Evolutionary conservation across 1,284 basidiomycete genomes (phyloP).

Genomic region (Ganoderma leucocontextum): DNA sequence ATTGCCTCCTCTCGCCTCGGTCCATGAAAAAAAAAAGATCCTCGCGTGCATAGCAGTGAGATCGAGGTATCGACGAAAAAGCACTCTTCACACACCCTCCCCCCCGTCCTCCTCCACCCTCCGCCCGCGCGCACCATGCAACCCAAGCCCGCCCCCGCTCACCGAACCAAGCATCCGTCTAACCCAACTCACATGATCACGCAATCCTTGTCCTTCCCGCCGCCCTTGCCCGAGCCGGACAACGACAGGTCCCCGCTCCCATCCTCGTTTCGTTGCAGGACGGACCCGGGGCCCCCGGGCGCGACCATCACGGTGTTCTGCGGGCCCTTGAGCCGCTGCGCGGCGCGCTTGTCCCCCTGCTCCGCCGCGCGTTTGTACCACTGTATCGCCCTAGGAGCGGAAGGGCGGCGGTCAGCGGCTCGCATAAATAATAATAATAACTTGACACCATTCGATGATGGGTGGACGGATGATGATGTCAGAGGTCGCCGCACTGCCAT

Average conservation of each 20-base stretch:
- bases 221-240: constrained; percentile 47
- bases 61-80: no score
- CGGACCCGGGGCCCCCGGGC: constrained; percentile 67
- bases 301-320: constrained; percentile 60
- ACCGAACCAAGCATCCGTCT: neutral
- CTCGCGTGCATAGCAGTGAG: no score
- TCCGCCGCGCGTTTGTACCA: constrained; percentile 95
- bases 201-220: constrained; percentile 76
- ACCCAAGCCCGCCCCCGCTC: neutral
- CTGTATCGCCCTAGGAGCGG: constrained; percentile 62
- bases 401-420: neutral
- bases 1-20: no score
- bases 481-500: neutral
- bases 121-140: no score
- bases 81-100: no score
- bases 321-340: constrained; percentile 83
- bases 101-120: no score
- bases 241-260: constrained; percentile 45
- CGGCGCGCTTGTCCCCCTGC: constrained; percentile 94
- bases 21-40: no score
- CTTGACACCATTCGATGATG: neutral
- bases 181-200: constrained; percentile 77
- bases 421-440: no score
- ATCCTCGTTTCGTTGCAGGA: constrained; percentile 60
- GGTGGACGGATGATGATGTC: neutral